These are phyloP conservation scores for Trichosporon faecale DNA, from an alignment of 1,284 basidiomycete genomes.

Conservation along the genomic window DNA sequence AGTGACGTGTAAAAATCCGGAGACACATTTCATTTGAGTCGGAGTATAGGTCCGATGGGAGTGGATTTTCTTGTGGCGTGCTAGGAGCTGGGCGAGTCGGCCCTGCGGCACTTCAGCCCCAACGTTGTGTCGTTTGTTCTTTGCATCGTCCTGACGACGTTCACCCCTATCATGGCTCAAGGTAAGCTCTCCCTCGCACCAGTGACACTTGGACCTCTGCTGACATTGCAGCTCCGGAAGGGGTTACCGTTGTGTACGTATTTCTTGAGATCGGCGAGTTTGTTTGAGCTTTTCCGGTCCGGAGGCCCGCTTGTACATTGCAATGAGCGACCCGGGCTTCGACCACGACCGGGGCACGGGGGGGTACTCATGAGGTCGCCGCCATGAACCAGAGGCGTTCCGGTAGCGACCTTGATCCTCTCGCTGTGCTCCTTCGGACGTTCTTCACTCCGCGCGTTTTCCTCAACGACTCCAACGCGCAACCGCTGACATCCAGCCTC, in stretches of 20 bases:
- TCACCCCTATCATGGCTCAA: slow-evolving; percentile 21
- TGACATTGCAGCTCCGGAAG: slow-evolving; percentile 21
- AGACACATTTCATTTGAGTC: background rate
- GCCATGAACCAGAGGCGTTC: background rate
- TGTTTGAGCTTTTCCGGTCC: background rate
- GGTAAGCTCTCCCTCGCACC: slow-evolving; percentile 2
- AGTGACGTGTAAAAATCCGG: background rate
- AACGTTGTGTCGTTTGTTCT: slow-evolving; percentile 11
- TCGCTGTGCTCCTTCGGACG: background rate
- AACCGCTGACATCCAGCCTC: slow-evolving; percentile 52
- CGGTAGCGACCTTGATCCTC: background rate
- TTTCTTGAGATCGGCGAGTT: background rate
- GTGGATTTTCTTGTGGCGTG: slow-evolving; percentile 2
- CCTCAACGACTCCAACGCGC: background rate
- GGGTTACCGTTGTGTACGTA: slow-evolving; percentile 30
- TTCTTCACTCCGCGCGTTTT: background rate
- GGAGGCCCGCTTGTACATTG: background rate
- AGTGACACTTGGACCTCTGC: background rate
- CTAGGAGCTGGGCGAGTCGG: background rate
- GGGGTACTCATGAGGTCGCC: background rate
- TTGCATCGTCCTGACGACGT: slow-evolving; percentile 22
- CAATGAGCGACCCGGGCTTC: background rate
- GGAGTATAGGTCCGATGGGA: slow-evolving; percentile 1
- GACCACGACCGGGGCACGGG: background rate
- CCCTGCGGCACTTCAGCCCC: background rate